Base-by-base conservation (phyloP, 2,329 filamentous ascomycete genomes). In the Penicillium sp. region DNA sequence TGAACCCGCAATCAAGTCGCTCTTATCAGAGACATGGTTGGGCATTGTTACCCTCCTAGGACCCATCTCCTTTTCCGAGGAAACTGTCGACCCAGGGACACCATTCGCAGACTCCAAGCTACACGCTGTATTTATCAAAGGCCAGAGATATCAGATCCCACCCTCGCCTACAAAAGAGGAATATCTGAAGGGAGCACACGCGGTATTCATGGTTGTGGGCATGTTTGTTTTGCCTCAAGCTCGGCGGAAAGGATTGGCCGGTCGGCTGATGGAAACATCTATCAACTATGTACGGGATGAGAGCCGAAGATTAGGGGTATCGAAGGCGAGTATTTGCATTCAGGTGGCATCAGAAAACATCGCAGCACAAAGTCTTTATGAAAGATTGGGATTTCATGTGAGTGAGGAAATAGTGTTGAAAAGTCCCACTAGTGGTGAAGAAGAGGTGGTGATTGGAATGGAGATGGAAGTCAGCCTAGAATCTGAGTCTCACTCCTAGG, bases 1-100 rank as follows among this genome's bases (percentile, higher is more conserved):
- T n/a, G n/a, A n/a, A n/a, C n/a, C n/a, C n/a, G n/a, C 11, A 31
- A 62, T 10, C 49, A 56, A 10, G n/a, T 23, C 34, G 3, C 40
- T 66, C 5, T 42, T 58, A 28, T 10, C 37, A 10, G 57, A 62
- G 45, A 58, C 69, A 47, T 71, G 68, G 70, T 43, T 68, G n/a
- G 70, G 69, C 14, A 65, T 66, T 49, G 56, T 66, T 34, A 67
- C 69, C 6, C 47, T 71, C 2, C n/a, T 68, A 2, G 64, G 65
- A 2, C 67, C 67, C 10, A 59, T 56, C 16, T 42, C 47, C 18
- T 49, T 62, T 13, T 33, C 51, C 5, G 39, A 45, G 16, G 29
- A 46, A 24, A 33, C 24, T 31, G 24, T 33, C 10, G 33, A 51
- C 29, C 7, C 31, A 19, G 28, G 23, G 4, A 26, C 29, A 28